A percentile compares a stretch with the other conserved stretches of the same genome.
Conservation (phyloP, 1,284 basidiomycete species). For the Testicularia cyperi region DNA sequence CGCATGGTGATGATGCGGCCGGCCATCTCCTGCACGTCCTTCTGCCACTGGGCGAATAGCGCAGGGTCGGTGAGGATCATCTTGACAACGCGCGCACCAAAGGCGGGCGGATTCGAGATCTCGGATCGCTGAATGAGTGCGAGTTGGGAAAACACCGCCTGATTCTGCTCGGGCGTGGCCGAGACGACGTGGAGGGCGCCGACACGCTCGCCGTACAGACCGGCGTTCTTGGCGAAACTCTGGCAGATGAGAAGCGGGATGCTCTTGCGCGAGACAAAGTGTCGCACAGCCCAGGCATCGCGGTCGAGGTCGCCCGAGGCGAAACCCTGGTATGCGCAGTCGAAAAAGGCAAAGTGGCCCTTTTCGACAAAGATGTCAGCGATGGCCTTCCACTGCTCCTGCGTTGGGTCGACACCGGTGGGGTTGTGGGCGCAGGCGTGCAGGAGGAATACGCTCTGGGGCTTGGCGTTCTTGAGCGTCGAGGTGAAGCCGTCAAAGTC, state of each 20-base stretch:
- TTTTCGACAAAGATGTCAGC: slow-evolving; percentile 74
- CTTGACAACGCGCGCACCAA: slow-evolving; percentile 80
- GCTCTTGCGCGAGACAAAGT: slow-evolving; percentile 72
- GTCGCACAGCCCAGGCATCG: slow-evolving; percentile 91
- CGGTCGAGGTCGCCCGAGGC: slow-evolving; percentile 79
- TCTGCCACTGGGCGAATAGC: slow-evolving; percentile 83
- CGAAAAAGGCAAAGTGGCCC: slow-evolving; percentile 87
- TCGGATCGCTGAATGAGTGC: slow-evolving; percentile 84
- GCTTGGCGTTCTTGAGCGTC: slow-evolving; percentile 66
- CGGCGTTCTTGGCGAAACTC: slow-evolving; percentile 95
- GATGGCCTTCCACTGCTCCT: slow-evolving; percentile 82
- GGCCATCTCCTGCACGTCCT: slow-evolving; percentile 88
- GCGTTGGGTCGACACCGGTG: slow-evolving; percentile 86
- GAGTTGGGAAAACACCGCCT: slow-evolving; percentile 66
- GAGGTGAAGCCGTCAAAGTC: slow-evolving; percentile 76
- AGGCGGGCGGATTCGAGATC: slow-evolving; percentile 87
- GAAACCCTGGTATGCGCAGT: slow-evolving; percentile 93
- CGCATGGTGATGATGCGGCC: slow-evolving; percentile 88
- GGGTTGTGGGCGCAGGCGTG: slow-evolving; percentile 96
- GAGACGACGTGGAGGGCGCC: slow-evolving; percentile 65
- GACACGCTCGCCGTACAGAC: slow-evolving; percentile 80
- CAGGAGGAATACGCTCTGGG: slow-evolving; percentile 80
- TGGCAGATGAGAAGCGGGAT: slow-evolving; percentile 86
- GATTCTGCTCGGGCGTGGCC: slow-evolving; percentile 35
- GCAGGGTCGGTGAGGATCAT: slow-evolving; percentile 65